phyloP scores from a whole-genome alignment of 805 yeast species.

The Lipomyces anomalus region DNA sequence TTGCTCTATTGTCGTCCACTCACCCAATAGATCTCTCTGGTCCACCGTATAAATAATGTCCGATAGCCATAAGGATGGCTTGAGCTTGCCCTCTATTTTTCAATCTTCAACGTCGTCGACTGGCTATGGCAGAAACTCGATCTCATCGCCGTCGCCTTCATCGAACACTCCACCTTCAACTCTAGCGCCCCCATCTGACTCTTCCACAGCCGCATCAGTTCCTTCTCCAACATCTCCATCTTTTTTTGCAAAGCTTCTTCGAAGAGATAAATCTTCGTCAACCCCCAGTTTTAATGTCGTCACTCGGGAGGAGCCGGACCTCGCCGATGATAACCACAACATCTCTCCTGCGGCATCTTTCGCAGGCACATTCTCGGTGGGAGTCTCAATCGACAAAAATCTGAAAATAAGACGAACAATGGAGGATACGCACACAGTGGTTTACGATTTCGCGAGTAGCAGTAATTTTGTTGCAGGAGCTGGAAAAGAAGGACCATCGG shows the following conservation, averaged over 20 bases:
- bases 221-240: neutral
- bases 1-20: slow-evolving; percentile 2
- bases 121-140: too few relatives aligned
- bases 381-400: slow-evolving; percentile 88
- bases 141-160: too few relatives aligned
- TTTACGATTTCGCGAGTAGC: slow-evolving; percentile 67
- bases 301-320: neutral
- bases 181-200: too few relatives aligned
- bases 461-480: neutral
- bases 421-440: slow-evolving; percentile 95
- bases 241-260: neutral
- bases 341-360: slow-evolving; percentile 37
- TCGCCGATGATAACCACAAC: neutral
- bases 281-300: too few relatives aligned
- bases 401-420: slow-evolving; percentile 72
- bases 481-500: neutral
- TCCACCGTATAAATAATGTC: too few relatives aligned
- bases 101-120: too few relatives aligned
- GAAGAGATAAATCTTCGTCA: too few relatives aligned
- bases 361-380: slow-evolving; percentile 58
- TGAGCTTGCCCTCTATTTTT: too few relatives aligned
- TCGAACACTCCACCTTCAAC: too few relatives aligned
- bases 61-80: too few relatives aligned
- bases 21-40: too few relatives aligned
- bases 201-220: too few relatives aligned